Base-by-base conservation (phyloP, 805 yeast genomes). In the Priceomyces haplophilus region DNA sequence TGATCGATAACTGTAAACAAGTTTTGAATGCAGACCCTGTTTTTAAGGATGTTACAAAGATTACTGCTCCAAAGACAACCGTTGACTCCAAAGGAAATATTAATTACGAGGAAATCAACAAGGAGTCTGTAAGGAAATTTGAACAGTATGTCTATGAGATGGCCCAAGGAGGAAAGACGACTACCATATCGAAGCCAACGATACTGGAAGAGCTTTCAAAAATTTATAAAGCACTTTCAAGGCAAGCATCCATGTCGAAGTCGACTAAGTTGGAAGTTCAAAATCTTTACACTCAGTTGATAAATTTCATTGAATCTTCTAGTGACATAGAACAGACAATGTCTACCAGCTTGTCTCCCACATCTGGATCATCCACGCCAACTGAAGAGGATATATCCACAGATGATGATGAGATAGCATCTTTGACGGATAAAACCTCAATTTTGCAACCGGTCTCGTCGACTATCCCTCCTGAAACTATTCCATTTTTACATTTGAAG, bases 81-180 rank as follows among this genome's bases (percentile, higher is more conserved):
- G 85, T 93, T 54, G 95, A 87, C 58, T 77, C 81, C 51, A 88
- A 84, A 72, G 99, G 99, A 67, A 86, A 82, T 61, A 79, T 93
- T 59, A 76, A 73, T 46, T 93, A 88, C 69, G 75, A 80, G 47
- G 99, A 93, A 73, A 84, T 77, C 48, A 82, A 88, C 62, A 86
- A 96, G 69, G 87, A 90, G 38, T 80, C 91, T 48, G 95, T 90
- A 50, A 83, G 97, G 69, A 93, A 93, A 65, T 78, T 93, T 50
- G 97, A 93, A 71, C 91, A 90, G 64, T 93, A 93, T 64, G 97
- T 93, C 52, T 79, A 82, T 61, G 96, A 88, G 67, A 90, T 93
- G 97, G 95, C 98, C 41, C 83, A 80, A 59, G 99, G 99, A 69
- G 90, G 96, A 55, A 82, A 81, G 52, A 69, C 88, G 59, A 87